Evolutionary conservation across 2,329 filamentous ascomycete genomes (phyloP), one percentile per base, ranked within the genome.

Genomic region (Camptophora hylomeconis): DNA sequence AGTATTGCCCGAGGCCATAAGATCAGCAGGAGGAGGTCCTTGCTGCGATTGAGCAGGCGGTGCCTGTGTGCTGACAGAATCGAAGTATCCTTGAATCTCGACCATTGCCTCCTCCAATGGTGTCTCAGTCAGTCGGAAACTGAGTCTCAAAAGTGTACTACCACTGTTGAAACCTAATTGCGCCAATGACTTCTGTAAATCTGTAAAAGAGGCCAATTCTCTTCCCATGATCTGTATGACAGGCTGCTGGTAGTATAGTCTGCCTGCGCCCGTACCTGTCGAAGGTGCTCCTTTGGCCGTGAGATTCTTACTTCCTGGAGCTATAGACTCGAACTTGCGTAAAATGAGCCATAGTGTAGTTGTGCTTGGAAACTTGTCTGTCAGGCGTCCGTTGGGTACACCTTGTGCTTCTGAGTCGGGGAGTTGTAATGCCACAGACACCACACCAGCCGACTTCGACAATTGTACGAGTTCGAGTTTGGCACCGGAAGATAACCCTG

Each of bases 401-500:
- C 67, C 62, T 24, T 60, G 62, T 12, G 68, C 72, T 48, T 89
- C 79, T 13, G 75, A 70, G 19, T 75, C 67, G 3, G 83, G 81
- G 16, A 94, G 62, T 49, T 92, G 81, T 8, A 98, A 61, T n/a
- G 82, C 87, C 22, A 98, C 78, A 21, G 79, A 84, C 32, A 98
- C 78, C 26, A 79, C 78, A 2, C 82, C 77, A 1, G 86, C 79
- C 0, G 84, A 89, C 33, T 81, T 80, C 24, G 86, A 89, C 35
- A 79, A 75, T 49, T 82, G 75, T 13, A 94, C 78, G 27, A 98
- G 79, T 50, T 95, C 86, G 34, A 98, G 72, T 50, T 92, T 92
- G 35, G 89, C 87, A 37, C 89, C 89, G 20, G 81, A 71, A 8
- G 69, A 65, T 5, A 98, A 75, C 27, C 84, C 82, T 4, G 84